phyloP scores from a whole-genome alignment of 441 rosid species.

The Gossypium lobatum region DNA sequence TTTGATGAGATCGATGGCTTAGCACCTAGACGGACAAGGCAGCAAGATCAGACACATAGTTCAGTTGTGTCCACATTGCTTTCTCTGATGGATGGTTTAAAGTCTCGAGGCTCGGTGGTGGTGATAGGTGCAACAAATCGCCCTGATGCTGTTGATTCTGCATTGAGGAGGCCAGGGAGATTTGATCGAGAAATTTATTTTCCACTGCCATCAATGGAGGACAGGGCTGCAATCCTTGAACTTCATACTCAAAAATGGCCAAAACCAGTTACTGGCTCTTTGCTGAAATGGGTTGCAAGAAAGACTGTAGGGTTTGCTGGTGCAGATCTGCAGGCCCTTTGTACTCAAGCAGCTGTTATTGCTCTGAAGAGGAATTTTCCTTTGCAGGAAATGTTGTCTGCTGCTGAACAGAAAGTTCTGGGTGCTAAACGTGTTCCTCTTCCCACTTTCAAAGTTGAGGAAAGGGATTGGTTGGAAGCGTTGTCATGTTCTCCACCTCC shows the following conservation, averaged over 20 bases:
- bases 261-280: conserved; percentile 75
- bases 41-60: conserved; percentile 97
- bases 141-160: conserved; percentile 98
- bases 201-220: conserved; percentile 84
- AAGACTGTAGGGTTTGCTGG: conserved; percentile 97
- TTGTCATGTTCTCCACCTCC: conserved; percentile 85
- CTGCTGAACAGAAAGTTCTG: conserved; percentile 52
- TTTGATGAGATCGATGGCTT: conserved; percentile 98
- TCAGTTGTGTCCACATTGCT: conserved; percentile 99
- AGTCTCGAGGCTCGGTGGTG: conserved; percentile 97
- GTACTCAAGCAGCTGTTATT: conserved; percentile 89
- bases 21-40: conserved; percentile 89
- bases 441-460: conserved; percentile 76
- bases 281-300: conserved; percentile 83
- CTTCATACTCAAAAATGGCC: conserved; percentile 96
- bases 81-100: conserved; percentile 89
- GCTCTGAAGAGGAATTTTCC: conserved; percentile 94
- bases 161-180: conserved; percentile 97
- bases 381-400: conserved; percentile 70
- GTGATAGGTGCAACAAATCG: conserved; percentile 99
- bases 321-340: conserved; percentile 96
- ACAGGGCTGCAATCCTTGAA: conserved; percentile 86
- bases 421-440: conserved; percentile 58
- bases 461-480: conserved; percentile 96
- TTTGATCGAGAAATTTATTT: conserved; percentile 94